A percentile compares a stretch with the other conserved stretches of the same genome.
These are phyloP conservation scores for Tylopilus intermedius DNA, from an alignment of 768 basidiomycete species.

Conservation along the genomic window DNA sequence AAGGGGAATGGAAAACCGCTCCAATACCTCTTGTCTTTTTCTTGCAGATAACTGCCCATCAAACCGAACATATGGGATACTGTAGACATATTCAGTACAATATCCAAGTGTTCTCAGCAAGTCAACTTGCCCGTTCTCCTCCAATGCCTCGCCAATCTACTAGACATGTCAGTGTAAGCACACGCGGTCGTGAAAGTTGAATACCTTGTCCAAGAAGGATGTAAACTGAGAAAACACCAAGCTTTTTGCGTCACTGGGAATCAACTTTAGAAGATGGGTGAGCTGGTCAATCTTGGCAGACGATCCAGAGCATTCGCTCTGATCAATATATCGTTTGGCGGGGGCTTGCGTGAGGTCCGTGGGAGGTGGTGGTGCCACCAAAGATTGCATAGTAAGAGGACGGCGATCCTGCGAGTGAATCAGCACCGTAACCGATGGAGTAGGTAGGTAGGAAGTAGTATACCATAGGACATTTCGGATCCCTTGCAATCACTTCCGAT, in stretches of 20 bases:
- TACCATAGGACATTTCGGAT: conserved; percentile 83
- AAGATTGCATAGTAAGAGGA: conserved; percentile 44
- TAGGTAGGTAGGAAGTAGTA: not conserved
- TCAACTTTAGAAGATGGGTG: conserved; percentile 63
- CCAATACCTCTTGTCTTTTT: conserved; percentile 71
- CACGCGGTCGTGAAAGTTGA: not conserved
- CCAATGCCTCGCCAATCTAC: conserved; percentile 67
- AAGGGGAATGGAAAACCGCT: conserved; percentile 68
- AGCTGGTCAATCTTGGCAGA: conserved; percentile 87
- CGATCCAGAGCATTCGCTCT: conserved; percentile 44
- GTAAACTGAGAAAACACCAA: conserved; percentile 91
- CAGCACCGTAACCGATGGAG: not conserved
- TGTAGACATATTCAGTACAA: conserved; percentile 25
- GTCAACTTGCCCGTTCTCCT: conserved; percentile 52
- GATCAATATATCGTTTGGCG: conserved; percentile 37
- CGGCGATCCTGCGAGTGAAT: conserved; percentile 60
- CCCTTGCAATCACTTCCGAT: conserved; percentile 60
- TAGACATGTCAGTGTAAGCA: not conserved
- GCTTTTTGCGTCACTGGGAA: conserved; percentile 67
- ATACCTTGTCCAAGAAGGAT: conserved; percentile 73
- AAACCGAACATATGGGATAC: conserved; percentile 74
- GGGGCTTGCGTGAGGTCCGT: conserved; percentile 65
- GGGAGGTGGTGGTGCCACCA: conserved; percentile 60
- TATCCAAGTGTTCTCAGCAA: not conserved
- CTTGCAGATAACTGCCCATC: conserved; percentile 85